Evolutionary conservation across 345 rosid species (phyloP).

Genomic region (Carallia pectinifolia): DNA sequence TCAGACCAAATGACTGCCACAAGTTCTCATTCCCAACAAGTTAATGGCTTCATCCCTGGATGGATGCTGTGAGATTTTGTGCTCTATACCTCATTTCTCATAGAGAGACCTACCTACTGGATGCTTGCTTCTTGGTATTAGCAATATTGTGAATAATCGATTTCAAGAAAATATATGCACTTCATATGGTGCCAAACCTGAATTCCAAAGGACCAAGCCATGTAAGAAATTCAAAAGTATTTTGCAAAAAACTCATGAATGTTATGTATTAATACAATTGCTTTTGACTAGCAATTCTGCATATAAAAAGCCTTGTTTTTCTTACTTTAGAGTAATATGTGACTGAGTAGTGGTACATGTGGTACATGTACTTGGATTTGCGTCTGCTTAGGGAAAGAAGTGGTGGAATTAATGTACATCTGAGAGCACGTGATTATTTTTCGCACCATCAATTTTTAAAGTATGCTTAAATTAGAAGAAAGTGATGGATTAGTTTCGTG

Average conservation of each 20-base stretch:
- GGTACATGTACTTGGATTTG: too few relatives aligned
- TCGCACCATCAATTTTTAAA: too few relatives aligned
- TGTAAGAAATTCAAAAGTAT: conserved; percentile 16
- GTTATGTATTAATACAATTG: too few relatives aligned
- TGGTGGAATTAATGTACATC: too few relatives aligned
- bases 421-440: too few relatives aligned
- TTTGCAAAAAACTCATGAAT: neutral
- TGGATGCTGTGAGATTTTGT: conserved; percentile 78
- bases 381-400: too few relatives aligned
- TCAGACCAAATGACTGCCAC: conserved; percentile 65
- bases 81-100: neutral
- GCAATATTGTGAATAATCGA: conserved; percentile 27
- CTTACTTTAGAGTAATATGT: too few relatives aligned
- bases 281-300: too few relatives aligned
- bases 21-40: conserved; percentile 57
- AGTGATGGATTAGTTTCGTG: too few relatives aligned
- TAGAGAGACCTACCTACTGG: neutral
- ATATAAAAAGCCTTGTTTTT: too few relatives aligned
- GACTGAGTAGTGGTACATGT: too few relatives aligned
- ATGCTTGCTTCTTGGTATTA: conserved; percentile 23
- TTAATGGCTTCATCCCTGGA: conserved; percentile 84
- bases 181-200: neutral
- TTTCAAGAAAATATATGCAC: conserved; percentile 23
- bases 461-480: too few relatives aligned
- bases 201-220: neutral